Evolutionary conservation across 2,329 filamentous ascomycete species (phyloP), one percentile per base, ranked within the genome.

Genomic region (Pyrenophora teres): DNA sequence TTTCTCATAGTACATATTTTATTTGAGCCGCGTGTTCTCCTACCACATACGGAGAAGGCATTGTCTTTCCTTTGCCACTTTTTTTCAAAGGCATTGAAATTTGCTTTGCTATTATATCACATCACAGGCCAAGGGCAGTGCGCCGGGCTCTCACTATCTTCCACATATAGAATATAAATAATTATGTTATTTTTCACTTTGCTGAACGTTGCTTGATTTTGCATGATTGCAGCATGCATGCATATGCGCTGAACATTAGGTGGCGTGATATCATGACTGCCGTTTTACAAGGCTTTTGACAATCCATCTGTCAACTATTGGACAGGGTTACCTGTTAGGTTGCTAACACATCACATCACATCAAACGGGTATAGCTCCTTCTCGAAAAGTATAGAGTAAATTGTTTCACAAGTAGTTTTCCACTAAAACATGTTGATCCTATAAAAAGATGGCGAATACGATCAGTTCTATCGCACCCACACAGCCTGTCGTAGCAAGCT

Each of bases 401-500:
- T 30, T 30, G 27, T 12, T 3, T 27, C 2, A 30, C 27, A 30
- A 30, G 10, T 21, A 37, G 35, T 37, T 37, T 33, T 13, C 8
- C 18, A 23, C 15, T 19, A n/a, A 21, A 37, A 25, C 40, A 37
- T 19, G 12, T 7, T 23, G 18, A 30, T 37, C 16, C 27, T 13
- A 23, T 23, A 12, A 32, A 23, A 38, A 21, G 6, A 46, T 38
- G 12, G 23, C 25, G 21, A 38, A 13, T n/a, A 15, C 19, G 19
- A 37, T 13, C 18, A 27, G 23, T 9, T 9, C 21, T 23, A 38
- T n/a, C 8, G 15, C 23, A 32, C 16, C 27, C 42, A 38, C 6
- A 40, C 15, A 10, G 27, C 48, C 31, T 13, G 23, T 35, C 31
- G 31, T 45, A 46, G 32, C 31, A 33, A 64, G 54, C 52, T 53